Evolutionary conservation across 805 yeast species (phyloP), one percentile per base, ranked within the genome.

Genomic region (Brettanomyces nanus): DNA sequence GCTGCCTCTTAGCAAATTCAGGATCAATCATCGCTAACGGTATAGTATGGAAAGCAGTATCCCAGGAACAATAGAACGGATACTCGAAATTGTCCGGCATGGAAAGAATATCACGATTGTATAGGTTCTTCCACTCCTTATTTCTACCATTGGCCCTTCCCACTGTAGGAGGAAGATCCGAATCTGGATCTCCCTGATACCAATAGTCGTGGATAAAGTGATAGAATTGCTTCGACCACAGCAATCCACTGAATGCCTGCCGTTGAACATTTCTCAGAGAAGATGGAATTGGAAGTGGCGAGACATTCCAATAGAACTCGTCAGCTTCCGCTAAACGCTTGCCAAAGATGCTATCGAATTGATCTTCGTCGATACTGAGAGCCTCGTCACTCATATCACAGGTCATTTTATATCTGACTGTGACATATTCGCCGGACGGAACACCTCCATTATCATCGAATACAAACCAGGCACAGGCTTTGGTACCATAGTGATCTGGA

Each of bases 41-140:
- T 48, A 87, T 75, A 51, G 95, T 84, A 62, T 87, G 97, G 76
- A 87, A 87, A 0, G 95, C 95, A 4, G 95, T 80, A 60, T 87
- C 97, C 97, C 97, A 87, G 3, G 95, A 90, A 13, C 96, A 95
- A 58, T 87, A 87, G 58, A 87, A 87, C 10, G 95, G 95, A 59
- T 87, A 87, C 61, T 87, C 97, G 85, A 95, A 87, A 57, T 86
- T 89, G 56, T 87, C 97, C 2, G 96, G 96, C 68, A 87, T 71
- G 1, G 95, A 84, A 49, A 87, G 67, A 34, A 87, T 73, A 58
- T 87, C 95, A 54, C 85, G 90, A 52, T 84, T 81, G 62, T 85
- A 85, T 58, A 87, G 65, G 58, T 87, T 94, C 51, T 75, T 75
- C 97, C 97, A 87, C 39, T 84, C 87, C 51, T 74, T 71, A 61